Evolutionary conservation across 495 filamentous ascomycete species (phyloP).

Genomic region (Endocarpon pusillum): DNA sequence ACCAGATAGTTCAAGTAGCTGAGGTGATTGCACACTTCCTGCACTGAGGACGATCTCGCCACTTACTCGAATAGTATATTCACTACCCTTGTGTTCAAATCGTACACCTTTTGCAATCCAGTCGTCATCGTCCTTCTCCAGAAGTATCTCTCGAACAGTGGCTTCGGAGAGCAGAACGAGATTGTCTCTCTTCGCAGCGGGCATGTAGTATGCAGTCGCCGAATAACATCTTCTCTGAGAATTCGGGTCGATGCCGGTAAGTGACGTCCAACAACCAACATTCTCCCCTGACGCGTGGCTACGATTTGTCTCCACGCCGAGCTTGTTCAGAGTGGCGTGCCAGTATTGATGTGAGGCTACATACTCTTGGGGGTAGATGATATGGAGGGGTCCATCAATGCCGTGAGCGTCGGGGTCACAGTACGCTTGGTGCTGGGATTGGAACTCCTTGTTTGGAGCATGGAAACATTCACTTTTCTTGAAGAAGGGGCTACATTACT

Average conservation of each 20-base stretch:
- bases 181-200: slow-evolving; percentile 25
- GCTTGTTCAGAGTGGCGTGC: slow-evolving; percentile 26
- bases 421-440: slow-evolving; percentile 12
- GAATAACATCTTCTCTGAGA: slow-evolving; percentile 30
- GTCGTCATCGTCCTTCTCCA: slow-evolving; percentile 9
- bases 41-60: slow-evolving; percentile 36
- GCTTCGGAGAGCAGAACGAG: slow-evolving; percentile 29
- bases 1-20: slow-evolving; percentile 37
- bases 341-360: slow-evolving; percentile 27
- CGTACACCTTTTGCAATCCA: slow-evolving; percentile 21
- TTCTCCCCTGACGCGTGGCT: slow-evolving; percentile 25
- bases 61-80: slow-evolving; percentile 12
- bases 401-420: slow-evolving; percentile 22
- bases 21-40: slow-evolving; percentile 33
- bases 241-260: slow-evolving; percentile 21
- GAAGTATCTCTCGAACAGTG: slow-evolving; percentile 21
- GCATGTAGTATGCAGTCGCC: slow-evolving; percentile 27
- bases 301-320: slow-evolving; percentile 23
- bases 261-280: slow-evolving; percentile 27
- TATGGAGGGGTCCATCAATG: slow-evolving; percentile 24
- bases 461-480: slow-evolving; percentile 32
- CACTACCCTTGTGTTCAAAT: slow-evolving; percentile 14
- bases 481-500: slow-evolving; percentile 23
- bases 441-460: slow-evolving; percentile 17
- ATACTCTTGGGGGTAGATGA: slow-evolving; percentile 25